Conservation (phyloP, 2,329 filamentous ascomycete species). For the Aspergillus intermedius region DNA sequence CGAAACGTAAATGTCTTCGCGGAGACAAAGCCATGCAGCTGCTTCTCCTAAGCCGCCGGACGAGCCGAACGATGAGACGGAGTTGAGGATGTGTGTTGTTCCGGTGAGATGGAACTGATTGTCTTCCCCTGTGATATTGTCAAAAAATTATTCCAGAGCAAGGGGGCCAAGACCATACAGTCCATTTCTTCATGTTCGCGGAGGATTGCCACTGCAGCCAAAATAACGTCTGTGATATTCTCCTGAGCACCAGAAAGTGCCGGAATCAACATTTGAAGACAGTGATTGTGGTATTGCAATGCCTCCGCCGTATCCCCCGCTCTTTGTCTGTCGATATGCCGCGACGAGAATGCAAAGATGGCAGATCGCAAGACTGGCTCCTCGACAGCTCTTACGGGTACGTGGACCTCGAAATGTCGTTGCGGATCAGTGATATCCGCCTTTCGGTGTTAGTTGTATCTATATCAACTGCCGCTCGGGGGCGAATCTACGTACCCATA, state of each 20-base stretch:
- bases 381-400: conserved; percentile 23
- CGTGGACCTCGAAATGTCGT: conserved; percentile 26
- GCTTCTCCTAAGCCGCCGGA: conserved; percentile 35
- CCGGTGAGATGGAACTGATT: conserved; percentile 31
- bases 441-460: conserved; percentile 6
- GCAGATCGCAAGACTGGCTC: conserved; percentile 27
- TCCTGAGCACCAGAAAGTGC: conserved; percentile 21
- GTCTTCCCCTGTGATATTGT: conserved; percentile 20
- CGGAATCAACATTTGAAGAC: conserved; percentile 29
- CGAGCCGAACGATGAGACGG: conserved; percentile 30
- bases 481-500: conserved; percentile 19
- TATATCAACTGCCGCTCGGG: background rate
- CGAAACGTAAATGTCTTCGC: conserved; percentile 35
- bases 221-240: conserved; percentile 22
- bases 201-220: conserved; percentile 28
- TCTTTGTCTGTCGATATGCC: conserved; percentile 23
- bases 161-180: conserved; percentile 7
- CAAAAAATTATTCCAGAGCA: background rate
- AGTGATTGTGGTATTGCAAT: conserved; percentile 27
- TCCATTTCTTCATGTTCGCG: conserved; percentile 33
- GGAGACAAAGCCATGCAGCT: conserved; percentile 34
- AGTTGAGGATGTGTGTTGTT: conserved; percentile 31
- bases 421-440: conserved; percentile 27
- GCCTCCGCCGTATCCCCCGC: conserved; percentile 20
- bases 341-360: conserved; percentile 29